A percentile compares a stretch with the other conserved stretches of the same genome.
Evolutionary conservation across 2,329 filamentous ascomycete genomes (phyloP).

Genomic region (Fusarium equiseti): DNA sequence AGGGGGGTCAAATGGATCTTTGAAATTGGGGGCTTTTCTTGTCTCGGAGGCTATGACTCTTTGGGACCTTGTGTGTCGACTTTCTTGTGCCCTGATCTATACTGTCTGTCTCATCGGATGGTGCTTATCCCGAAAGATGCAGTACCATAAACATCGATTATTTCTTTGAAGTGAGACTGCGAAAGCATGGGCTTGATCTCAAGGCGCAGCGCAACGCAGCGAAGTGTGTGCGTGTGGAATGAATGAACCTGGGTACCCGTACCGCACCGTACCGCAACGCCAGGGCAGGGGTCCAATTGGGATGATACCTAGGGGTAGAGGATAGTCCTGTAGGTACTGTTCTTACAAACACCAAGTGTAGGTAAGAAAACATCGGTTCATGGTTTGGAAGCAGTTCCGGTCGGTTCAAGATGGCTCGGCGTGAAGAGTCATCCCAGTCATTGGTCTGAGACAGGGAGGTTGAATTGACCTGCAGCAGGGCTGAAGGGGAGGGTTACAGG

Average conservation of each 20-base stretch:
- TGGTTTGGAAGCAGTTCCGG: slow-evolving; percentile 33
- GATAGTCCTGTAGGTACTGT: slow-evolving; percentile 9
- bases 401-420: slow-evolving; percentile 37
- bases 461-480: slow-evolving; percentile 47
- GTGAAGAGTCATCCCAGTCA: slow-evolving; percentile 48
- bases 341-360: background rate
- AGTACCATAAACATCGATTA: slow-evolving; percentile 10
- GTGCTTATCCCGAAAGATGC: slow-evolving; percentile 23
- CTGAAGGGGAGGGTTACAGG: slow-evolving; percentile 44
- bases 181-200: slow-evolving; percentile 37
- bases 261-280: slow-evolving; percentile 25
- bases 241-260: slow-evolving; percentile 38
- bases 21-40: slow-evolving; percentile 41
- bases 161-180: slow-evolving; percentile 38
- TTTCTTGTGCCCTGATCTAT: slow-evolving; percentile 37
- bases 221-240: slow-evolving; percentile 31
- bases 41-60: slow-evolving; percentile 26
- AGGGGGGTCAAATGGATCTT: slow-evolving; percentile 31
- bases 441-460: slow-evolving; percentile 42
- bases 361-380: slow-evolving; percentile 14
- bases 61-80: slow-evolving; percentile 36
- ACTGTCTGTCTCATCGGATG: slow-evolving; percentile 32
- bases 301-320: slow-evolving; percentile 6
- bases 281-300: slow-evolving; percentile 25
- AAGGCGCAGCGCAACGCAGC: slow-evolving; percentile 44